Base-by-base conservation (phyloP, 345 rosid species). In the Syzygium oleosum region DNA sequence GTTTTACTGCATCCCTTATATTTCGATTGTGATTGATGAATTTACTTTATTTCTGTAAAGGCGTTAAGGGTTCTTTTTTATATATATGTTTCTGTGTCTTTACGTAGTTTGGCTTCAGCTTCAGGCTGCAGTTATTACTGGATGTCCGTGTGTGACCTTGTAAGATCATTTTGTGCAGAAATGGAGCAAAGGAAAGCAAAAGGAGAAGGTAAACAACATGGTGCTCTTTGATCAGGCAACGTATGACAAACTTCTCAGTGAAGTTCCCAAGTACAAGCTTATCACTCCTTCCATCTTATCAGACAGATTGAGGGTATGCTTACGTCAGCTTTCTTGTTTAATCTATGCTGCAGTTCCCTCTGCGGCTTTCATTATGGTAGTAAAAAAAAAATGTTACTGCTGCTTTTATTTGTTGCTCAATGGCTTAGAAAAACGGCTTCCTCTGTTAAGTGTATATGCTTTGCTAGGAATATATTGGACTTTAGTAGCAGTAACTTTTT, bases 151-250 rank as follows among this genome's bases (percentile, higher is more conserved):
- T 73, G 25, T 73, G 43, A 73, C 49, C 80, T 73, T 34, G 41
- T 12, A 43, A 84, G 63, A 52, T 54, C 86, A 58, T 84, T 46
- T 84, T 86, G 58, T 85, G 84, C 88, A 92, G 94, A 93, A 93
- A 88, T 93, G 94, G 95, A 92, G 93, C 91, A 93, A 93, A 86
- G 94, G 94, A 56, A 92, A 93, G 90, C 95, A 93, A 91, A 93
- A 93, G 93, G 93, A 92, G 91, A 91, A 93, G 90, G 94, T 93
- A 89, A 92, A 92, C 91, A 92, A 92, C 92, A 90, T 91, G 94
- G 93, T 91, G 6, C 79, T 93, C 86, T 93, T 92, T 86, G 95
- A 93, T 89, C 93, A 92, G 84, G 93, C 80, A 7, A 89, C 94
- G 3, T 92, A 92, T 73, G 95, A 92, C 88, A 92, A 91, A 90